These are phyloP conservation scores for Multifurca ochricompacta DNA, from an alignment of 768 basidiomycete genomes.

Conservation along the genomic window DNA sequence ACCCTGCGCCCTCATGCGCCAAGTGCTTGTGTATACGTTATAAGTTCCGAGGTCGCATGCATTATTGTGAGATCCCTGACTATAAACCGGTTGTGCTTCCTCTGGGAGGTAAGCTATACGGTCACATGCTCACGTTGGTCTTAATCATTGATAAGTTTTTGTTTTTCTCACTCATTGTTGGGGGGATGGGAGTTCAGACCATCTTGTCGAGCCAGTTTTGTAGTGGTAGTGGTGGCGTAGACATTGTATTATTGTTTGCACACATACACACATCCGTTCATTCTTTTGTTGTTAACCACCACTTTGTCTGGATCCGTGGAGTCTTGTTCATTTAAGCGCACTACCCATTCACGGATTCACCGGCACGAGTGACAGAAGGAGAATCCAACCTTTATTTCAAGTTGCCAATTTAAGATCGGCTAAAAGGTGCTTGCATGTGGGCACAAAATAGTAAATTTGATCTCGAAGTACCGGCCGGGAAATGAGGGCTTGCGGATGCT, in stretches of 20 bases:
- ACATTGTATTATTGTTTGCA: conserved; percentile 1
- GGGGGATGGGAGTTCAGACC: conserved; percentile 17
- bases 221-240: conserved; percentile 5
- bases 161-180: conserved; percentile 7
- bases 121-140: background rate
- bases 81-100: conserved; percentile 64
- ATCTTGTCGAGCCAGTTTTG: conserved; percentile 12
- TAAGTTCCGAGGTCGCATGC: conserved; percentile 61
- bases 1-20: conserved; percentile 65
- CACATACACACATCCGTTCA: background rate
- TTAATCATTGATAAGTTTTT: conserved; percentile 5
- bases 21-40: conserved; percentile 72
- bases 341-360: background rate
- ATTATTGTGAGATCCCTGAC: conserved; percentile 73
- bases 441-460: background rate
- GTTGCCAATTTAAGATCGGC: background rate
- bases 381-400: background rate
- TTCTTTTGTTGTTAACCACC: conserved; percentile 8
- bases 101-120: conserved; percentile 50
- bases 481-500: conserved; percentile 13
- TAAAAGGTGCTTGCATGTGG: background rate
- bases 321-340: conserved; percentile 7
- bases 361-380: background rate
- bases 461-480: background rate
- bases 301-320: background rate